A percentile compares a stretch with the other conserved stretches of the same genome.
Evolutionary conservation across 306 rosid species (phyloP).

Genomic region (Erythrophleum fordii): DNA sequence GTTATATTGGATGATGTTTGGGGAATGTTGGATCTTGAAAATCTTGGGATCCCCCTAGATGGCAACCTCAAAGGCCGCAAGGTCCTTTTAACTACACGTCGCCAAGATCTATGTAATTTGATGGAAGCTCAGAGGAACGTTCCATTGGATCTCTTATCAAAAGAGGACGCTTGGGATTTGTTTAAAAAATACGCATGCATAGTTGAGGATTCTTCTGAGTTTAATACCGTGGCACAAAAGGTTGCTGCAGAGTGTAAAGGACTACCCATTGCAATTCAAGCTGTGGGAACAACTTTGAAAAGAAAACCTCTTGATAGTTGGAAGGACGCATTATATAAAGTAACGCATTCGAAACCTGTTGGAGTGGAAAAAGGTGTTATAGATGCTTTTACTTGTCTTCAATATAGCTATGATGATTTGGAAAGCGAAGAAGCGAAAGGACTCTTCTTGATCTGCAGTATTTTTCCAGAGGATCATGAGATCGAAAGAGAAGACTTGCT

Average conservation of each 20-base stretch:
- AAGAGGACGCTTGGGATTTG: background rate
- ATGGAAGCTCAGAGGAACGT: background rate
- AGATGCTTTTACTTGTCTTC: background rate
- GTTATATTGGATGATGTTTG: constrained; percentile 15
- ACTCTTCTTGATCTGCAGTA: background rate
- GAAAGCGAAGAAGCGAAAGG: background rate
- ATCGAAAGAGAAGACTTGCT: background rate
- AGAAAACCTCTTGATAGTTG: background rate
- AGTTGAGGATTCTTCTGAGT: background rate
- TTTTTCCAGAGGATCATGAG: background rate
- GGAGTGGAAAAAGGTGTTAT: background rate
- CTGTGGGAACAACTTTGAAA: background rate
- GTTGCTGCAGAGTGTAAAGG: constrained; percentile 8
- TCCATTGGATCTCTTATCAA: background rate
- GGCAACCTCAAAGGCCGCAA: background rate
- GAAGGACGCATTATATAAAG: background rate
- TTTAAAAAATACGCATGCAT: background rate
- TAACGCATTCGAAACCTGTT: background rate
- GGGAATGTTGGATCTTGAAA: background rate
- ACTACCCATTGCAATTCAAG: constrained; percentile 12
- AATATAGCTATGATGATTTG: background rate
- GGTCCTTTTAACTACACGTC: background rate
- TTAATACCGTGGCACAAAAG: background rate
- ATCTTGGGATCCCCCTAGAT: background rate
- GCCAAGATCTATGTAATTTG: background rate